Evolutionary conservation across 352 stramenopile species (phyloP), one percentile per base, ranked within the genome.

Genomic region (Detonula confervacea): DNA sequence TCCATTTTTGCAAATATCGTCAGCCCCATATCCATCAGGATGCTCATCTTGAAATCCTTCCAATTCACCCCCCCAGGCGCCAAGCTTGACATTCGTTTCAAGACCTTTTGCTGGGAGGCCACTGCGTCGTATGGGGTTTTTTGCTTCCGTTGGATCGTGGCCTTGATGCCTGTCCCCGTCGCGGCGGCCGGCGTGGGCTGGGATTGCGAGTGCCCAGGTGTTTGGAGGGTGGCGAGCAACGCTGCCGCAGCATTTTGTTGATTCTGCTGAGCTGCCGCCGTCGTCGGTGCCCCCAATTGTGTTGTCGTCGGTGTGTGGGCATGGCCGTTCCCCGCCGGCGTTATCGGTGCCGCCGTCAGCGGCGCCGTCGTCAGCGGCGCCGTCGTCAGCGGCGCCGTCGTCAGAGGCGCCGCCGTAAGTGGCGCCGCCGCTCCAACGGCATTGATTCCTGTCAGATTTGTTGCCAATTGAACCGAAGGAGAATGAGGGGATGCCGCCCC

Each of bases 21-120:
- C 20, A 57, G 20, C 20, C 49, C 49, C 49, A 33, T 57, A n/a
- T 57, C 49, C 22, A 57, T 57, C 20, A 57, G 16, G 16, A 57
- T 57, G 20, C 49, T 33, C 49, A 29, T 57, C 33, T 57, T 27
- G 16, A 57, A 20, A 14, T 33, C 49, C 22, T 57, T 33, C 49
- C 18, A 33, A 33, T 20, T 57, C 18, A 12, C 16, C 22, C 49
- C 49, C 22, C 49, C 49, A 16, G 14, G 49, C 3, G 49, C 22
- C 49, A 57, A 33, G 3, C 2, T 14, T 14, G 18, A 8, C 49
- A 57, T 57, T 6, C 22, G 14, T 14, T 57, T 27, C 49, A 57
- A 33, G 6, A 33, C 22, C 20, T 57, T 57, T 20, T 20, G 49
- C 16, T 57, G n/a, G 14, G 49, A 27, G 6, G 49, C 49, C 12